Base-by-base conservation (phyloP, 2,329 filamentous ascomycete genomes). In the Dendrostoma leiphaemia region DNA sequence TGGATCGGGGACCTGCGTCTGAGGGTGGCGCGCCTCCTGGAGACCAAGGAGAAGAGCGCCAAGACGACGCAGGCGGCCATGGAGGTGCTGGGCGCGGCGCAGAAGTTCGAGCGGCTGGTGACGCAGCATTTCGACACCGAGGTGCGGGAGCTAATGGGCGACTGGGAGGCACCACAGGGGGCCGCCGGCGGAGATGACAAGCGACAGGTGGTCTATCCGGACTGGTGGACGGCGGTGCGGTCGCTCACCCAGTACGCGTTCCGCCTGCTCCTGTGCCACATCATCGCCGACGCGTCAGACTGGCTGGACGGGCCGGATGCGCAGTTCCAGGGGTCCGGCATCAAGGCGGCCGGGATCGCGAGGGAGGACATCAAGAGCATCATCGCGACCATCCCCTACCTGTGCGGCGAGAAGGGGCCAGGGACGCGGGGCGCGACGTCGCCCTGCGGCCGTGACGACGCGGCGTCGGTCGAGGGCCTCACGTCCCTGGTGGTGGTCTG, bases 401-500 rank as follows among this genome's bases (percentile, higher is more conserved):
- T 53, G 15, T 53, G 51, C 28, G 37, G 43, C 26, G 47, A 43
- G 51, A 41, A 26, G 19, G 51, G 26, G 17, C 29, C 26, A 3
- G 21, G 21, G 21, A 6, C 3, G 7, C 47, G 46, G 2, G 51
- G 51, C 7, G 51, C 51, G 15, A 31, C 17, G 7, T 47, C 51
- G 26, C 51, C 51, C 3, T 53, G 51, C 28, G 51, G 51, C 8
- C 45, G 28, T 12, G 34, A 53, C 19, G 51, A 53, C 28, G 44
- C 28, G 4, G 26, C 7, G 21, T 53, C 51, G 8, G 37, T 41
- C 8, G 35, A 53, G 19, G 51, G 51, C 10, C 40, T 53, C 21
- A 53, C 51, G 24, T 32, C 37, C n/a, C 19, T 53, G n/a, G 24
- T 53, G 51, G 43, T 53, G 6, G 48, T 53, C 19, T 53, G 51